A percentile compares a stretch with the other conserved stretches of the same genome.
These are phyloP conservation scores for Ceratocystiopsis sp. DNA, from an alignment of 2,329 filamentous ascomycete species.

Conservation along the genomic window DNA sequence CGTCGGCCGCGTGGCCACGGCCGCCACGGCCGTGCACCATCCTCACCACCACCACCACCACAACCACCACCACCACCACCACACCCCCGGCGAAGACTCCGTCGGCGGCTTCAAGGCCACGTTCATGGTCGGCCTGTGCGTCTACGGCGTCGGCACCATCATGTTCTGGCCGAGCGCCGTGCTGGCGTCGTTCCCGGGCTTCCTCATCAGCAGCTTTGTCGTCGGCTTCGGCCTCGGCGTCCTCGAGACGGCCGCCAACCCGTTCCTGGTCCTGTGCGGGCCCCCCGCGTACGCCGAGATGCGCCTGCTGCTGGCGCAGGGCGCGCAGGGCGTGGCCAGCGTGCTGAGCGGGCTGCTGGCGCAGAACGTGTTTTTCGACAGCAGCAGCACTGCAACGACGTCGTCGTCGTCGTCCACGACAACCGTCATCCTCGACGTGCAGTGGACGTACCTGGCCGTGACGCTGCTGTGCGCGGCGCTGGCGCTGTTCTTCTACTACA, in stretches of 20 bases:
- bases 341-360: slow-evolving; percentile 41
- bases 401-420: slow-evolving; percentile 26
- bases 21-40: slow-evolving; percentile 20
- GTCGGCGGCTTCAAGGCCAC: slow-evolving; percentile 43
- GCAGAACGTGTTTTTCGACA: slow-evolving; percentile 43
- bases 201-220: slow-evolving; percentile 39
- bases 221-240: slow-evolving; percentile 24
- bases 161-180: slow-evolving; percentile 41
- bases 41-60: slow-evolving; percentile 16
- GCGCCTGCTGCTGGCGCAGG: slow-evolving; percentile 40
- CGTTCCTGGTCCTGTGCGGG: slow-evolving; percentile 34
- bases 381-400: slow-evolving; percentile 18
- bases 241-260: slow-evolving; percentile 42
- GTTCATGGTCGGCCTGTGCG: slow-evolving; percentile 43
- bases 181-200: slow-evolving; percentile 38
- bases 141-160: slow-evolving; percentile 39
- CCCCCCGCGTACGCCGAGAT: slow-evolving; percentile 42
- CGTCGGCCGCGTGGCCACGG: too few relatives aligned
- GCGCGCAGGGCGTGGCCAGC: slow-evolving; percentile 40
- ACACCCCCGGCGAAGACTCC: too few relatives aligned
- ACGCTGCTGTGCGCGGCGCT: slow-evolving; percentile 41
- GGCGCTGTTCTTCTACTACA: slow-evolving; percentile 40
- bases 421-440: slow-evolving; percentile 36
- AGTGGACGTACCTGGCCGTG: slow-evolving; percentile 48
- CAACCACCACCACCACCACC: too few relatives aligned